Base-by-base conservation (phyloP, 2,329 filamentous ascomycete genomes). In the Colletotrichum lentis region DNA sequence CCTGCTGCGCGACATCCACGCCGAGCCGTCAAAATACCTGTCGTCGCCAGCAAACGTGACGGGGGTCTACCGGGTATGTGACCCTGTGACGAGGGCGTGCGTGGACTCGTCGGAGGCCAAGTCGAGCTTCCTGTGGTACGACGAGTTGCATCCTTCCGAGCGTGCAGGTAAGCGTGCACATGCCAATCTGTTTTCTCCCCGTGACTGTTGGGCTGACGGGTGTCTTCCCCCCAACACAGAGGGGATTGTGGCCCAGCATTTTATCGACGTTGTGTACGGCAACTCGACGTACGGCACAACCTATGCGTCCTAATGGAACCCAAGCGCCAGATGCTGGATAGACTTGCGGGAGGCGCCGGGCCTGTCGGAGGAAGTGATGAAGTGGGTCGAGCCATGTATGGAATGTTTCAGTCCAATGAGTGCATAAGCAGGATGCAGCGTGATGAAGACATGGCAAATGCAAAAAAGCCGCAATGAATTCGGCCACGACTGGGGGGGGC, bases 121-220 rank as follows among this genome's bases (percentile, higher is more conserved):
- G 41, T 86, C 90, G 71, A 88, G 85, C 53, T 94, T 86, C 75
- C 71, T 93, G 75, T 94, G 91, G 90, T 85, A 84, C 73, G 91
- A 95, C 77, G 86, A 89, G 74, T 76, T 94, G 74, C 92, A 95
- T 79, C 90, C 91, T 0, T 89, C 88, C 37, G 84, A 88, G 77
- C 86, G 87, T 77, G 85, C 89, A 8, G 84, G 87, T 77, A 79
- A 85, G 73, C 31, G 31, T 80, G 84, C n/a, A n/a, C 12, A 44
- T 49, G 12, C 18, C 27, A 14, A 18, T 5, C 6, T 5, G 16
- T 27, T 24, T 31, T 47, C 2, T 18, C 39, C 39, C 8, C 22
- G 43, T 14, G 8, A 52, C 44, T 50, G 47, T 56, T 68, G 37
- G 70, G 60, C 46, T 63, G 24, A 64, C 49, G 58, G 71, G 31